phyloP scores from a whole-genome alignment of 2,329 filamentous ascomycete species.

The Ascosphaera acerosa region DNA sequence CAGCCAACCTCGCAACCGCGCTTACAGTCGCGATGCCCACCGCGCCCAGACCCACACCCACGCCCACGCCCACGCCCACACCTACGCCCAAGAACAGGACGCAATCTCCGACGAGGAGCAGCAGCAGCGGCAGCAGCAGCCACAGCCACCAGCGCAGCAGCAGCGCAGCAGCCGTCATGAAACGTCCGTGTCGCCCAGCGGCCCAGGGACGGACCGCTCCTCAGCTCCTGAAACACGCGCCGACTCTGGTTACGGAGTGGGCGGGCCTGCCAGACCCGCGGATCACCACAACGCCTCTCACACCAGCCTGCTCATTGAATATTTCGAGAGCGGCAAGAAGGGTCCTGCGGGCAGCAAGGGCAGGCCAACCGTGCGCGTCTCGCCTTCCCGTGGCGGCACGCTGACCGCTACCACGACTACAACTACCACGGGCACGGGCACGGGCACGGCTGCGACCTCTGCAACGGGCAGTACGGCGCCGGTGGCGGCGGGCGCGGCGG shows the following conservation, averaged over 20 bases:
- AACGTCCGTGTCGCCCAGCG: no score
- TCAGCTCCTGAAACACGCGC: not conserved
- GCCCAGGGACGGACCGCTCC: not conserved
- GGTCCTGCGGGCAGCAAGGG: constrained; percentile 30
- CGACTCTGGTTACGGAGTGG: no score
- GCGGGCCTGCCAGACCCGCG: no score
- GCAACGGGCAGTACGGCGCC: no score
- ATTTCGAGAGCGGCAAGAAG: constrained; percentile 62
- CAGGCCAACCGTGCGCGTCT: constrained; percentile 53
- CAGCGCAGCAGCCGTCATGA: no score
- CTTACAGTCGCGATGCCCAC: no score
- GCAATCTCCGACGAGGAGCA: not conserved
- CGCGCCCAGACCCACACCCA: not conserved
- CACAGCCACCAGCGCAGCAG: no score
- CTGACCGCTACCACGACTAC: constrained; percentile 56
- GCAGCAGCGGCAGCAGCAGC: no score
- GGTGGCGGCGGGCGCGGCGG: no score
- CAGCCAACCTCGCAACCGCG: constrained; percentile 23
- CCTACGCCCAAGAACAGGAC: not conserved
- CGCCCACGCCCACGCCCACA: not conserved
- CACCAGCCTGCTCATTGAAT: constrained; percentile 81
- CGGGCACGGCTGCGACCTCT: no score
- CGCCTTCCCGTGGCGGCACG: not conserved
- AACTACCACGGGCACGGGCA: constrained; percentile 28
- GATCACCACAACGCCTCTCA: constrained; percentile 37